Conservation (phyloP, 192 early-diverging fungal species). For the Backusella psychrophila region DNA sequence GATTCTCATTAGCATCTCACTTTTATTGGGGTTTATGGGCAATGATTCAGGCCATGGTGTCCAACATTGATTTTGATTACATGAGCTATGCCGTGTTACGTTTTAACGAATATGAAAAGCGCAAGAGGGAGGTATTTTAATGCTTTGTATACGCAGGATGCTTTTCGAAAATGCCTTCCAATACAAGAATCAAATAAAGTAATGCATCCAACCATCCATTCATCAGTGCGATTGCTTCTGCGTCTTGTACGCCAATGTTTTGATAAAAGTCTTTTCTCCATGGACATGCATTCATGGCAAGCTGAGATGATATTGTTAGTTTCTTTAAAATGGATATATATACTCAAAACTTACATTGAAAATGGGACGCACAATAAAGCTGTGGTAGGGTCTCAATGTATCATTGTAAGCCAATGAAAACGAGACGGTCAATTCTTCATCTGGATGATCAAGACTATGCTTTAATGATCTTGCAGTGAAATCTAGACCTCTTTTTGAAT, state of each 20-base stretch:
- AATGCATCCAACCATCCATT: constrained; percentile 69
- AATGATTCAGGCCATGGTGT: constrained; percentile 79
- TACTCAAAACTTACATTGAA: constrained; percentile 47
- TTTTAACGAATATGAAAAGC: constrained; percentile 75
- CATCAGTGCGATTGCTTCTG: constrained; percentile 55
- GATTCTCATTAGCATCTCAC: constrained; percentile 88
- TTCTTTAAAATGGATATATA: background rate
- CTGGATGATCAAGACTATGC: constrained; percentile 47
- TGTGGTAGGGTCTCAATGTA: constrained; percentile 65
- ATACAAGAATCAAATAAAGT: constrained; percentile 59
- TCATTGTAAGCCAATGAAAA: constrained; percentile 63
- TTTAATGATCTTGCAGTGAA: constrained; percentile 65
- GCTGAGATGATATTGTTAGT: constrained; percentile 25
- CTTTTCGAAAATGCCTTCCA: constrained; percentile 56
- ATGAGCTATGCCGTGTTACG: constrained; percentile 81
- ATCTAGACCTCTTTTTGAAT: constrained; percentile 58
- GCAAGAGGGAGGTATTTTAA: constrained; percentile 18
- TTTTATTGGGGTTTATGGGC: constrained; percentile 90
- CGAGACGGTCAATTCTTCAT: constrained; percentile 61
- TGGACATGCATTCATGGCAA: constrained; percentile 89
- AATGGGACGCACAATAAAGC: constrained; percentile 58
- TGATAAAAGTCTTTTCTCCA: constrained; percentile 81
- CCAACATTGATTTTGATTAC: constrained; percentile 96
- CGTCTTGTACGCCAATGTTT: constrained; percentile 67
- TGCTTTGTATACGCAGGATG: constrained; percentile 21